A percentile compares a stretch with the other conserved stretches of the same genome.
Evolutionary conservation across 2,329 filamentous ascomycete genomes (phyloP).

Genomic region (Dactylellina parvicollis): DNA sequence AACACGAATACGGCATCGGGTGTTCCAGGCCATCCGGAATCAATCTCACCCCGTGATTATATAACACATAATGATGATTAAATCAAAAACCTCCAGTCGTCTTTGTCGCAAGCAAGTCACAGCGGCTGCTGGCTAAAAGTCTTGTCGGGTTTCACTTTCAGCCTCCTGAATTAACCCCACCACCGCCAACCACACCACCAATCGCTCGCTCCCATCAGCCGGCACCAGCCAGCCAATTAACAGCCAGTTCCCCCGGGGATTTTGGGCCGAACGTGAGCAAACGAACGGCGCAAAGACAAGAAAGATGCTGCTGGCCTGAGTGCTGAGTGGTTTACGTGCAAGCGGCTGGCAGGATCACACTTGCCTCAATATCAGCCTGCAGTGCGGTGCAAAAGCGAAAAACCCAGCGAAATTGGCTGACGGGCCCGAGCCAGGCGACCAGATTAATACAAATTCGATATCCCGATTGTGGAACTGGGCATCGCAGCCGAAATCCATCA

Average conservation of each 20-base stretch:
- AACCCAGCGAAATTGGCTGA: conserved; percentile 33
- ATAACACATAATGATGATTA: too few species aligned
- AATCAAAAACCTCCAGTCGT: neutral
- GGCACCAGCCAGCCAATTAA: neutral
- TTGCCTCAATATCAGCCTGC: conserved; percentile 7
- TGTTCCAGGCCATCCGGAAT: too few species aligned
- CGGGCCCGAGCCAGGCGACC: conserved; percentile 1
- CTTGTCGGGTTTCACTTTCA: conserved; percentile 29
- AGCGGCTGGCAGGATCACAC: conserved; percentile 16
- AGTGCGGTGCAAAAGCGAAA: conserved; percentile 10
- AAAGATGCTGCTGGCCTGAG: conserved; percentile 2
- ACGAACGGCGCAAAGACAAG: neutral
- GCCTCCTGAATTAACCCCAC: conserved; percentile 37
- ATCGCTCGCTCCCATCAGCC: neutral
- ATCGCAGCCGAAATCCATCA: conserved; percentile 15
- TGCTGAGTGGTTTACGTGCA: conserved; percentile 1
- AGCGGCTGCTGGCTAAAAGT: conserved; percentile 21
- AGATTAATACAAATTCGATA: neutral
- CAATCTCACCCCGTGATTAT: too few species aligned
- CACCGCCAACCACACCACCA: conserved; percentile 1
- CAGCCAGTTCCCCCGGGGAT: neutral
- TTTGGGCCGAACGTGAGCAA: conserved; percentile 4
- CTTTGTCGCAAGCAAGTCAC: neutral
- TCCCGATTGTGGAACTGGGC: conserved; percentile 7
- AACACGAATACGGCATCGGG: too few species aligned